Percentiles rank a stretch among this genome's conserved stretches.
Conservation (phyloP, 2,329 filamentous ascomycete genomes). For the Ustulina deusta region DNA sequence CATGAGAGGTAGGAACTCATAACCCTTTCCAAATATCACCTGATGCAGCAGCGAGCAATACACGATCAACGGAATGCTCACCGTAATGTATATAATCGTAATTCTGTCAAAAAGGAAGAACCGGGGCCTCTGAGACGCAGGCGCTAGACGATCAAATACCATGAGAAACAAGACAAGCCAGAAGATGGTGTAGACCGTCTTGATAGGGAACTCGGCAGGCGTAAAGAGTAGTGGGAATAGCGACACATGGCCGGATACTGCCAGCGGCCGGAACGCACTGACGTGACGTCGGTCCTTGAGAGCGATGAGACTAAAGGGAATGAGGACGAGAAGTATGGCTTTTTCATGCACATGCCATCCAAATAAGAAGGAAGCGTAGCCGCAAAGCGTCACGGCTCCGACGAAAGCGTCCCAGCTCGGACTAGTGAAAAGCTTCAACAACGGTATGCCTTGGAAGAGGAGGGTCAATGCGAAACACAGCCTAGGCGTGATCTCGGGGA, state of each 20-base stretch:
- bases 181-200: slow-evolving; percentile 90
- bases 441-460: slow-evolving; percentile 80
- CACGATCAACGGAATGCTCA: slow-evolving; percentile 87
- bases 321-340: slow-evolving; percentile 91
- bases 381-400: slow-evolving; percentile 89
- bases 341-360: slow-evolving; percentile 99
- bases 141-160: slow-evolving; percentile 87
- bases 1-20: slow-evolving; percentile 95
- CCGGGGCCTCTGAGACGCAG: slow-evolving; percentile 81
- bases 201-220: slow-evolving; percentile 90
- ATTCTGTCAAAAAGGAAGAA: slow-evolving; percentile 94
- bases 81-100: slow-evolving; percentile 86
- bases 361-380: slow-evolving; percentile 95
- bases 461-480: slow-evolving; percentile 87
- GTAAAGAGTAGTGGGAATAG: slow-evolving; percentile 96
- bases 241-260: slow-evolving; percentile 93
- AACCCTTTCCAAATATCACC: slow-evolving; percentile 82
- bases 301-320: slow-evolving; percentile 93
- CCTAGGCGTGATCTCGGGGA: slow-evolving; percentile 85
- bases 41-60: slow-evolving; percentile 90
- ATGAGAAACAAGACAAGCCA: slow-evolving; percentile 91
- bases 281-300: slow-evolving; percentile 91
- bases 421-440: slow-evolving; percentile 83
- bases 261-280: slow-evolving; percentile 89
- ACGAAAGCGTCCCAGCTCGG: slow-evolving; percentile 92